Evolutionary conservation across 2,329 filamentous ascomycete species (phyloP).

Genomic region (Talaromyces sp.): DNA sequence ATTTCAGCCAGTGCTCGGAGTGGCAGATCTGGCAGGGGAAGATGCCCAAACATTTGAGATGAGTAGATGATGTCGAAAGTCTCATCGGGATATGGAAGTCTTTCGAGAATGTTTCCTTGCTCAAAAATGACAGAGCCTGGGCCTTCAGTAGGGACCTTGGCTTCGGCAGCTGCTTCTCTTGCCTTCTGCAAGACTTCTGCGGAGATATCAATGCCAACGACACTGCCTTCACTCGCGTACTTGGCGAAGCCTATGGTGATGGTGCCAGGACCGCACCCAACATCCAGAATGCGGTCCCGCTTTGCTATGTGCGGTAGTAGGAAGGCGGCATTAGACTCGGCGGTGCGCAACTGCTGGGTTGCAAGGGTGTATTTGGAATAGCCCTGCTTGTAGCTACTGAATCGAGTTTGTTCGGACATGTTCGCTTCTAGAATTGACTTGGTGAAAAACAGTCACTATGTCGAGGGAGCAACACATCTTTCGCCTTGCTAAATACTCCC

Average conservation of each 20-base stretch:
- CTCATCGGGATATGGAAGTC: slow-evolving; percentile 41
- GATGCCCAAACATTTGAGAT: slow-evolving; percentile 58
- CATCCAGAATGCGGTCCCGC: slow-evolving; percentile 40
- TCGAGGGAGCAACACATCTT: background rate
- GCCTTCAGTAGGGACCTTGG: slow-evolving; percentile 30
- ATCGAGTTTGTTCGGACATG: slow-evolving; percentile 18
- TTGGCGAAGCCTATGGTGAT: slow-evolving; percentile 43
- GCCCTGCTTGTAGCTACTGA: slow-evolving; percentile 28
- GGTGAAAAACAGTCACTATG: background rate
- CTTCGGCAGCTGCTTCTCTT: slow-evolving; percentile 20
- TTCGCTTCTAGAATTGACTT: background rate
- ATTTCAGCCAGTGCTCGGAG: slow-evolving; percentile 52
- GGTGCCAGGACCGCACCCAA: slow-evolving; percentile 45
- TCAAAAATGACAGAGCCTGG: slow-evolving; percentile 29
- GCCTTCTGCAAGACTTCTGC: slow-evolving; percentile 33
- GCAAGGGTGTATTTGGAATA: slow-evolving; percentile 39
- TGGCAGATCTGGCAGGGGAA: slow-evolving; percentile 45
- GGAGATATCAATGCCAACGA: slow-evolving; percentile 37
- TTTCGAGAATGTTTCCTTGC: slow-evolving; percentile 40
- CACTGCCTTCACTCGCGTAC: slow-evolving; percentile 33
- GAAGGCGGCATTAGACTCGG: slow-evolving; percentile 37
- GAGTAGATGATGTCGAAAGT: slow-evolving; percentile 59
- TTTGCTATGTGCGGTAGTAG: slow-evolving; percentile 39
- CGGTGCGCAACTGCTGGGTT: slow-evolving; percentile 36
- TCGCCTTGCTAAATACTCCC: background rate